Percentiles rank a stretch among this genome's conserved stretches.
These are phyloP conservation scores for Grosmannia penicillata DNA, from an alignment of 2,329 filamentous ascomycete genomes.

Conservation along the genomic window DNA sequence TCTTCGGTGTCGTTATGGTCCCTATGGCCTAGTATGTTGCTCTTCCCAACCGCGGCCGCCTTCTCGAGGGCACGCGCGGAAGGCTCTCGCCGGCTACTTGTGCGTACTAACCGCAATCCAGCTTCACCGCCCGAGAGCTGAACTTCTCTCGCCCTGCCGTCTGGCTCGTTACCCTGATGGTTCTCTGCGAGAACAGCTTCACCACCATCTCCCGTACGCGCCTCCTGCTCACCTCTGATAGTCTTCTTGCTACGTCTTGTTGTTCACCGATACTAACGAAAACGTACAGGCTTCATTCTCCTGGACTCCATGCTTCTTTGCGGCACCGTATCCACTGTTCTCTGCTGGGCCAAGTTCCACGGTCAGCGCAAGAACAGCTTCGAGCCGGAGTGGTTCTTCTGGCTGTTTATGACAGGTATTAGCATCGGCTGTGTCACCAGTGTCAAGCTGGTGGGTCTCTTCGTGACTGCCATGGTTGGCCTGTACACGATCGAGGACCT, in stretches of 20 bases:
- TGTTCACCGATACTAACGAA: background rate
- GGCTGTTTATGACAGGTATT: slow-evolving; percentile 84
- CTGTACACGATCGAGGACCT: slow-evolving; percentile 93
- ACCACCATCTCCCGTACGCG: slow-evolving; percentile 75
- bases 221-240: background rate
- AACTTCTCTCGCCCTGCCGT: slow-evolving; percentile 75
- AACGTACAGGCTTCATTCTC: slow-evolving; percentile 54
- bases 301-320: slow-evolving; percentile 97
- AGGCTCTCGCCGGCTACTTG: background rate
- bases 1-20: slow-evolving; percentile 84
- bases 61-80: background rate
- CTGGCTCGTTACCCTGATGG: slow-evolving; percentile 93
- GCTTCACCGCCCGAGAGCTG: slow-evolving; percentile 78
- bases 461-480: slow-evolving; percentile 87
- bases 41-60: background rate
- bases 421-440: slow-evolving; percentile 97
- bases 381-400: slow-evolving; percentile 81
- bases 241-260: background rate
- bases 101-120: slow-evolving; percentile 1
- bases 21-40: slow-evolving; percentile 59
- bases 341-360: slow-evolving; percentile 97
- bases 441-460: slow-evolving; percentile 95
- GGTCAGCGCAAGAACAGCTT: slow-evolving; percentile 75
- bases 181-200: slow-evolving; percentile 98
- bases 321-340: slow-evolving; percentile 93